Evolutionary conservation across 148 eudicot species (phyloP).

Genomic region (Vaccinium macrocarpon): DNA sequence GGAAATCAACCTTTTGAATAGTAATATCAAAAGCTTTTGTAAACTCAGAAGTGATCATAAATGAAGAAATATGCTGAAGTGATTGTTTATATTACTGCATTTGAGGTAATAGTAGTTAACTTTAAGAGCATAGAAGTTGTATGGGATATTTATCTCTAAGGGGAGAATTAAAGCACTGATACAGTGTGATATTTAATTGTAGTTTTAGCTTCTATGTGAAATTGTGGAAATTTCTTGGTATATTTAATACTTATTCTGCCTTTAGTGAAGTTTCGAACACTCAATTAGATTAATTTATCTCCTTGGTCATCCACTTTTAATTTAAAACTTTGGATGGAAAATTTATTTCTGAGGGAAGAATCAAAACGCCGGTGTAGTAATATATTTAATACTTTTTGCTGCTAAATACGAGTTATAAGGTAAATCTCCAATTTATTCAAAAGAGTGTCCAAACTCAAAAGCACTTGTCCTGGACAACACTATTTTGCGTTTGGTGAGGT

Average conservation of each 20-base stretch:
- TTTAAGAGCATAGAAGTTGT: not conserved
- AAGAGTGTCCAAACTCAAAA: too few relatives aligned
- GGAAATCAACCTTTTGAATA: not conserved
- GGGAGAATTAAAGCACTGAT: not conserved
- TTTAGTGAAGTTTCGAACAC: not conserved
- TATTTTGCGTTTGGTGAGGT: too few relatives aligned
- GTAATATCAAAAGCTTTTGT: not conserved
- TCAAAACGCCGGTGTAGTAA: not conserved
- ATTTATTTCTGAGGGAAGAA: not conserved
- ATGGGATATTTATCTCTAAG: not conserved
- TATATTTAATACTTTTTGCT: not conserved
- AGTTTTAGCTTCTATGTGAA: not conserved
- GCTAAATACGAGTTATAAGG: not conserved
- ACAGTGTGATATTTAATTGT: not conserved
- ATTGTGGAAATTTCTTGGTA: not conserved
- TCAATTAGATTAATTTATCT: not conserved
- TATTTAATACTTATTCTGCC: not conserved
- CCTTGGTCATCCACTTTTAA: not conserved
- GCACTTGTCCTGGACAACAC: too few relatives aligned
- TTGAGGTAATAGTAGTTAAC: not conserved
- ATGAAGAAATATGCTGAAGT: conserved; percentile 8
- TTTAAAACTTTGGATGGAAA: not conserved
- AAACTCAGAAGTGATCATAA: not conserved
- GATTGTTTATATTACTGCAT: not conserved
- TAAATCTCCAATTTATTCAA: not conserved